Percentiles rank a stretch among this genome's conserved stretches.
Evolutionary conservation across 2,329 filamentous ascomycete species (phyloP).

Genomic region (Akanthomyces dipterigenus): DNA sequence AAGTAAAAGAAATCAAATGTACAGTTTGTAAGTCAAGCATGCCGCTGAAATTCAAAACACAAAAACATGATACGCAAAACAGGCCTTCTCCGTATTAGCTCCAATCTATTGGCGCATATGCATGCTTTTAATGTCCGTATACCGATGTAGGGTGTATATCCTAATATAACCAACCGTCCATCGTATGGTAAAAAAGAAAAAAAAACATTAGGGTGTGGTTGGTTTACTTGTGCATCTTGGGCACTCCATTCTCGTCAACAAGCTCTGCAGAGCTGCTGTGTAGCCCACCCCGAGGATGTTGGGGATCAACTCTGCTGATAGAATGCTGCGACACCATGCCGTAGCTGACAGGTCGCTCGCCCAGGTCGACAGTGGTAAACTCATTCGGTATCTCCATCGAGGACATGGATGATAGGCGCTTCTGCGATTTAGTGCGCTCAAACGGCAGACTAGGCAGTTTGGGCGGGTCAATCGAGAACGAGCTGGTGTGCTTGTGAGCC

Average conservation of each 20-base stretch:
- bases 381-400: slow-evolving; percentile 43
- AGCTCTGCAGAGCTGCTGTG: slow-evolving; percentile 51
- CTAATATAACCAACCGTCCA: background rate
- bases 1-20: slow-evolving; percentile 1
- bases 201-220: background rate
- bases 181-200: background rate
- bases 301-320: slow-evolving; percentile 48
- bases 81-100: background rate
- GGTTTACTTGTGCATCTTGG: background rate
- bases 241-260: slow-evolving; percentile 33
- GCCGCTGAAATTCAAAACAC: slow-evolving; percentile 3
- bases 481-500: slow-evolving; percentile 13
- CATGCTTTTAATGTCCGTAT: slow-evolving; percentile 1
- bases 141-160: background rate
- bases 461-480: slow-evolving; percentile 16
- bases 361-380: slow-evolving; percentile 35
- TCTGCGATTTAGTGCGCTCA: slow-evolving; percentile 47
- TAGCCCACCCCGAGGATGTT: slow-evolving; percentile 36
- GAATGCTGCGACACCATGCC: slow-evolving; percentile 53
- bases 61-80: background rate
- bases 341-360: slow-evolving; percentile 45
- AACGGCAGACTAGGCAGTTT: slow-evolving; percentile 45
- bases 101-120: slow-evolving; percentile 4
- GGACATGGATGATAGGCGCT: slow-evolving; percentile 43
- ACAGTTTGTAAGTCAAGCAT: slow-evolving; percentile 8